A percentile compares a stretch with the other conserved stretches of the same genome.
Conservation (phyloP, 441 rosid genomes). For the Viola pubescens region DNA sequence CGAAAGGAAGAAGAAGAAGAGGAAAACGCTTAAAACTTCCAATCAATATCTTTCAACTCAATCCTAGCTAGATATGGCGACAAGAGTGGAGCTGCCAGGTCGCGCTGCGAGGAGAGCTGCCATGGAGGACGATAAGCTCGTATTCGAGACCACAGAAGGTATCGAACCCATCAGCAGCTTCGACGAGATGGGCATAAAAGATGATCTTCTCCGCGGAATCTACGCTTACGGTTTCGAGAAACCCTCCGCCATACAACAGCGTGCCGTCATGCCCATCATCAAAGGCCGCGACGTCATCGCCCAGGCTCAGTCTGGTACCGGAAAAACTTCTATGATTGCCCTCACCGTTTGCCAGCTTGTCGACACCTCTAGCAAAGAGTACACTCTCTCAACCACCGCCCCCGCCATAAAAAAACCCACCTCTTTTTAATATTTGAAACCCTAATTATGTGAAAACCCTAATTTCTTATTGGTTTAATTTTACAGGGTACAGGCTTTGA, state of each 20-base stretch:
- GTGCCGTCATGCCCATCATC: slow-evolving; percentile 87
- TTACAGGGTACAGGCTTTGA: slow-evolving; percentile 80
- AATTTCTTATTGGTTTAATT: background rate
- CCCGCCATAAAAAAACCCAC: no score
- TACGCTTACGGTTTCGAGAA: slow-evolving; percentile 83
- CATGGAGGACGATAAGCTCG: slow-evolving; percentile 54
- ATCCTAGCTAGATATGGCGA: slow-evolving; percentile 9
- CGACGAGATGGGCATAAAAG: slow-evolving; percentile 78
- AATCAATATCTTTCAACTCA: no score
- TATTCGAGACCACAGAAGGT: slow-evolving; percentile 89
- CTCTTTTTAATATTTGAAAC: background rate
- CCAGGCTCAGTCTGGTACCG: slow-evolving; percentile 98
- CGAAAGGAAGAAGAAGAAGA: no score
- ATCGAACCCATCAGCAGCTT: slow-evolving; percentile 76
- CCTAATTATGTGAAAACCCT: slow-evolving; percentile 8
- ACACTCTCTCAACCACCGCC: slow-evolving; percentile 13
- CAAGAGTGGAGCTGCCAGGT: slow-evolving; percentile 36
- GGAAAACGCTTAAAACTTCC: no score
- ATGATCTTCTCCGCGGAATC: slow-evolving; percentile 75
- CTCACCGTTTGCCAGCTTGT: slow-evolving; percentile 82
- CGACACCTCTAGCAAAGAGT: slow-evolving; percentile 70
- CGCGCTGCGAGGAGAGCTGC: slow-evolving; percentile 31
- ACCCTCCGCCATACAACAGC: slow-evolving; percentile 92
- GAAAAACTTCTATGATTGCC: slow-evolving; percentile 92
- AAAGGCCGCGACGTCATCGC: slow-evolving; percentile 91